Evolutionary conservation across 495 filamentous ascomycete species (phyloP), one percentile per base, ranked within the genome.

Genomic region (Talaromyces liani): DNA sequence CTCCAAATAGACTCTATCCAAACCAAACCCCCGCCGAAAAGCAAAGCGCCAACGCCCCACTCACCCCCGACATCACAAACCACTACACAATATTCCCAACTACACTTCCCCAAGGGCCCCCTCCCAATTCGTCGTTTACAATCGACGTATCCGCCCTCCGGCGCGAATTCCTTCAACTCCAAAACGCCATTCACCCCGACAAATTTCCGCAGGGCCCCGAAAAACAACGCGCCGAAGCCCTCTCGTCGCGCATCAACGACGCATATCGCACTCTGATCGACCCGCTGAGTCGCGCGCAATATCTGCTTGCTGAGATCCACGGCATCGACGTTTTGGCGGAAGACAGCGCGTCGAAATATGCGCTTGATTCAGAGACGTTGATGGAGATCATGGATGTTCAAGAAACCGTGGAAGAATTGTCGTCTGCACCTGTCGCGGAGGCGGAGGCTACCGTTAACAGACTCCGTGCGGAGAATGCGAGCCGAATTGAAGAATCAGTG

Each of bases 41-140:
- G 33, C 53, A 27, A 54, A 63, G 10, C n/a, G 60, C 67, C 22
- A 18, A n/a, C 34, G 47, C 3, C 18, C 36, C 63, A 12, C 20
- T 64, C 14, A 36, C 27, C 41, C 75, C 75, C n/a, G 70, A 81
- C 62, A 77, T 74, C 55, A 79, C 75, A 56, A 87, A 84, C 64
- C 79, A 91, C 82, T 98, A 97, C 83, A 84, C 87, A 49, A 86
- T 98, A 75, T 98, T 98, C 81, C 91, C 92, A 6, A 68, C 80
- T 12, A 91, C 91, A 14, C 81, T 97, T 16, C 86, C 93, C 12
- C n/a, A 66, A 0, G 94, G 94, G 36, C 88, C 92, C 0, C 94
- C 94, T 0, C 94, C 94, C 1, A 24, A 65, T 0, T 87, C 92
- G 0, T 83, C 85, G 60, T 98, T 98, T 82, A 67, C 77, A 0